phyloP scores from a whole-genome alignment of 2,329 filamentous ascomycete species.

The Drechslerella stenobrocha region DNA sequence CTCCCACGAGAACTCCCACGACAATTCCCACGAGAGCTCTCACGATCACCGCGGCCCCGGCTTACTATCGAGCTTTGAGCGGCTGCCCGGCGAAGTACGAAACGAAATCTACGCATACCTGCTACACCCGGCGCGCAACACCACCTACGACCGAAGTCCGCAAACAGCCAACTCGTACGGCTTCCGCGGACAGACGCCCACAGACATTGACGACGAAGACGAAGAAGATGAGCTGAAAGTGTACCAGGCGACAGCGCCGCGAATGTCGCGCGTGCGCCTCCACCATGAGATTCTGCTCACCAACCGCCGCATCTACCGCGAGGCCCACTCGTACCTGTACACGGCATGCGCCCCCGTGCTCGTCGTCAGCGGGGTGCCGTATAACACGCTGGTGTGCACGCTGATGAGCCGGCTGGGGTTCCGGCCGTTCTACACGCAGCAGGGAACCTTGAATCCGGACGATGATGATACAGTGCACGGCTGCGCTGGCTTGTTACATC shows the following conservation, averaged over 20 bases:
- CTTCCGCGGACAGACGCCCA: conserved; percentile 3
- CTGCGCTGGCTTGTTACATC: conserved; percentile 14
- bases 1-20: too few relatives aligned
- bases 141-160: conserved; percentile 11
- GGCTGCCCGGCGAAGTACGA: conserved; percentile 34
- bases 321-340: conserved; percentile 28
- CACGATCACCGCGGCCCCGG: not conserved
- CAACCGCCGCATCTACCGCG: conserved; percentile 30
- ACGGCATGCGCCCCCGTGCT: conserved; percentile 21
- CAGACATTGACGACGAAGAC: conserved; percentile 16
- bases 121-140: conserved; percentile 24
- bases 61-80: conserved; percentile 23
- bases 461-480: not conserved
- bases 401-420: conserved; percentile 26
- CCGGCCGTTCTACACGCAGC: conserved; percentile 22
- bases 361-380: conserved; percentile 22
- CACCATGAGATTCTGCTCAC: conserved; percentile 25
- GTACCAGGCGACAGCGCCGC: conserved; percentile 16
- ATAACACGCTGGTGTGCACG: conserved; percentile 16
- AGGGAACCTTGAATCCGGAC: too few relatives aligned
- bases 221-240: conserved; percentile 20
- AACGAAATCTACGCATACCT: conserved; percentile 44
- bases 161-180: conserved; percentile 14
- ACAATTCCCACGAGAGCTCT: not conserved
- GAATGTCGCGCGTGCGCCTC: conserved; percentile 16